Percentiles rank a stretch among this genome's conserved stretches.
Evolutionary conservation across 306 rosid genomes (phyloP).

Genomic region (Abrus precatorius): DNA sequence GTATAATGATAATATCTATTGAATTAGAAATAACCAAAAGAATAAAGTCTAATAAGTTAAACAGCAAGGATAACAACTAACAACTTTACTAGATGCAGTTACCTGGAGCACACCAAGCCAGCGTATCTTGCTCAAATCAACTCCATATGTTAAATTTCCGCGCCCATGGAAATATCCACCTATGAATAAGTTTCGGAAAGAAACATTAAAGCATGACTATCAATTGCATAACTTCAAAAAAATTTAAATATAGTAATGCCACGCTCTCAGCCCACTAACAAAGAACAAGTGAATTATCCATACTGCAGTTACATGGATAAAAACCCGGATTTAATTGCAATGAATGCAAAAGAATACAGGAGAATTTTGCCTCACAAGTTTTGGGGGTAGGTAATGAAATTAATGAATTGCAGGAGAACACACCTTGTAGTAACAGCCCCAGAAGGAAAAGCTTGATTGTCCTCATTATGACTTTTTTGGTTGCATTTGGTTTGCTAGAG

Average conservation of each 20-base stretch:
- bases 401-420: constrained; percentile 36
- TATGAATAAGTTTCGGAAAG: constrained; percentile 53
- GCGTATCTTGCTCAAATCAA: constrained; percentile 74
- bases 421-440: constrained; percentile 77
- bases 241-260: too few species aligned
- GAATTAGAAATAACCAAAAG: constrained; percentile 12
- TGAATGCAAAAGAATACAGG: constrained; percentile 29
- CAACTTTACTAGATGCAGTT: constrained; percentile 33
- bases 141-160: constrained; percentile 71
- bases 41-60: constrained; percentile 29
- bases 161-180: constrained; percentile 90
- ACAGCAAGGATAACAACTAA: constrained; percentile 3
- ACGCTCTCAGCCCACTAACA: not conserved
- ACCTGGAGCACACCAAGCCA: constrained; percentile 88
- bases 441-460: constrained; percentile 74
- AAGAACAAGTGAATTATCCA: constrained; percentile 23
- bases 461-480: constrained; percentile 65
- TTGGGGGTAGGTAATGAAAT: constrained; percentile 10
- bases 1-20: constrained; percentile 20
- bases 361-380: constrained; percentile 14
- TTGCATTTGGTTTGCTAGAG: constrained; percentile 67
- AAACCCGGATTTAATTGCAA: constrained; percentile 39
- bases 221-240: not conserved
- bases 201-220: constrained; percentile 38
- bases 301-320: constrained; percentile 3